phyloP scores from a whole-genome alignment of 2,329 filamentous ascomycete species.

The Fusarium longipes region DNA sequence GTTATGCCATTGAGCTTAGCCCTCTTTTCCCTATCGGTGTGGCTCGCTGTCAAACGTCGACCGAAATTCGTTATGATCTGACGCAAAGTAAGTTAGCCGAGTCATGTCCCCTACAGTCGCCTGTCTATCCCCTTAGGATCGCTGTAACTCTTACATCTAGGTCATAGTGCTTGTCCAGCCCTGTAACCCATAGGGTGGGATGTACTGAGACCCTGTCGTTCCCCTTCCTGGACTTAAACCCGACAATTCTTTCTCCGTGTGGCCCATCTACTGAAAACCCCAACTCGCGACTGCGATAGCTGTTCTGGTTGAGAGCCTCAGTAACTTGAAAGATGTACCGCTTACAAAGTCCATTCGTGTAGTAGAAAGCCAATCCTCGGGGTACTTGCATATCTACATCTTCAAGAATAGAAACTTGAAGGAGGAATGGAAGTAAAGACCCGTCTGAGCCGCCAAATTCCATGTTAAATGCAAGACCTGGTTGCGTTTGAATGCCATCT shows the following conservation, averaged over 20 bases:
- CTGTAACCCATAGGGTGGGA: too few species aligned
- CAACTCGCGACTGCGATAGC: background rate
- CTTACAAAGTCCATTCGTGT: background rate
- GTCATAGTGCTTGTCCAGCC: background rate
- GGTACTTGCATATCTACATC: background rate
- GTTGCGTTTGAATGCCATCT: background rate
- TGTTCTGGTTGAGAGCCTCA: accelerated
- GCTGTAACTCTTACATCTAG: background rate
- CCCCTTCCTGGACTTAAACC: background rate
- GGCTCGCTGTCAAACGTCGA: background rate
- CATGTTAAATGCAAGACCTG: background rate
- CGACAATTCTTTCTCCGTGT: background rate
- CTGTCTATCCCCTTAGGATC: too few species aligned
- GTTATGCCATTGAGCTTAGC: accelerated
- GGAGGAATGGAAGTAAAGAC: background rate
- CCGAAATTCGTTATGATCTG: background rate
- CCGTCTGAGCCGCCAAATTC: background rate
- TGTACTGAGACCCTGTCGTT: too few species aligned
- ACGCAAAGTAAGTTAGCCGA: background rate
- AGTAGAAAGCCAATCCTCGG: background rate
- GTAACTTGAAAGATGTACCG: background rate
- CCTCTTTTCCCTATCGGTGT: background rate
- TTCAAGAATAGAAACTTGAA: background rate
- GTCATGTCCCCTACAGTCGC: background rate
- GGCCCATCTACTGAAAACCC: background rate